Evolutionary conservation across 495 filamentous ascomycete species (phyloP).

Genomic region (Penicillium steckii): DNA sequence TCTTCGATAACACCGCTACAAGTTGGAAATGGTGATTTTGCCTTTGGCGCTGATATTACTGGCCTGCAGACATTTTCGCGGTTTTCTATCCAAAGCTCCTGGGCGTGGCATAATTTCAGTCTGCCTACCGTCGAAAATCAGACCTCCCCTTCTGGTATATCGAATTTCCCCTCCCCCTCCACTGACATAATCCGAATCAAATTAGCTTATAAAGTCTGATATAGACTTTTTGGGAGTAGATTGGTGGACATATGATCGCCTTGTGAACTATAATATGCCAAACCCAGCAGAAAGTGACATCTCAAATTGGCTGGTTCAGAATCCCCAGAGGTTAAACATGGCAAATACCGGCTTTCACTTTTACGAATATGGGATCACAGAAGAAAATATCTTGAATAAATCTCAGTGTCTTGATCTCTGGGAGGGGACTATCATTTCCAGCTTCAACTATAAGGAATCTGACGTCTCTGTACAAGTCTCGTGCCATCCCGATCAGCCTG

Average conservation of each 20-base stretch:
- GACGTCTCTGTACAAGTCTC: constrained; percentile 5
- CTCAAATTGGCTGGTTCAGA: constrained; percentile 18
- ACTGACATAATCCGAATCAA: no score
- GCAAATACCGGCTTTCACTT: constrained; percentile 15
- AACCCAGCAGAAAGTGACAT: constrained; percentile 14
- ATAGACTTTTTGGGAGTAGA: constrained; percentile 14
- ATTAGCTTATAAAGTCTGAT: no score
- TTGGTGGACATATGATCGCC: constrained; percentile 17
- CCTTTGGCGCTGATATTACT: constrained; percentile 22
- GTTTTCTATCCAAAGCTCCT: constrained; percentile 15
- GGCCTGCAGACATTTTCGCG: constrained; percentile 18
- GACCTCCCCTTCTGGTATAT: constrained; percentile 4
- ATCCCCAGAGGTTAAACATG: constrained; percentile 16
- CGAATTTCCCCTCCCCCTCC: no score
- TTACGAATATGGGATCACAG: constrained; percentile 4
- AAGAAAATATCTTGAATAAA: constrained; percentile 1
- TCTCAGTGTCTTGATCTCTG: constrained; percentile 14
- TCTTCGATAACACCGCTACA: constrained; percentile 19
- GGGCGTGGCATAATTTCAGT: constrained; percentile 16
- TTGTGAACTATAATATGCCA: constrained; percentile 17
- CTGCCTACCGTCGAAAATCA: constrained; percentile 4
- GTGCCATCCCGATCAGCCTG: constrained; percentile 4
- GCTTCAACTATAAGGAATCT: constrained; percentile 6
- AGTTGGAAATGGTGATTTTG: constrained; percentile 21
- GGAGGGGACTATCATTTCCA: constrained; percentile 6